Percentiles rank a stretch among this genome's conserved stretches.
Evolutionary conservation across 2,329 filamentous ascomycete species (phyloP).

Genomic region (Botrytis paeoniae): DNA sequence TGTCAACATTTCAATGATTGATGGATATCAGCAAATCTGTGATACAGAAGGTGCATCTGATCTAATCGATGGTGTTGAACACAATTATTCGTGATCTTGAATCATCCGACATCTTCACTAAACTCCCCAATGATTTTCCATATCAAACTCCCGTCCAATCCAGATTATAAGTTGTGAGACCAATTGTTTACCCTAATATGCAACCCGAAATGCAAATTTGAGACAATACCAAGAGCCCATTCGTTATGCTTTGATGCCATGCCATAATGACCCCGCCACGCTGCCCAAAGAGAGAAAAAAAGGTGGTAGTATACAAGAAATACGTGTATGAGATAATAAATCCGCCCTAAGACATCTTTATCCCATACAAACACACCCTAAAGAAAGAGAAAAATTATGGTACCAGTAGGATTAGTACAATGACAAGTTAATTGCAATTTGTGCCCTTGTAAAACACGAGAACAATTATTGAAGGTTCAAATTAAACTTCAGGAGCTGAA

Average conservation of each 20-base stretch:
- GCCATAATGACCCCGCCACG: not conserved
- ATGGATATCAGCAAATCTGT: not conserved
- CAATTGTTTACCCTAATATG: not conserved
- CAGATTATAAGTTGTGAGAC: not conserved
- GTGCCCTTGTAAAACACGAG: not conserved
- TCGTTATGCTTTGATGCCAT: not conserved
- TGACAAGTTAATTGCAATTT: not conserved
- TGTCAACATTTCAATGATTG: not conserved
- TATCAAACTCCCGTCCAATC: not conserved
- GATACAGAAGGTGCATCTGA: not conserved
- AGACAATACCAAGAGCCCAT: not conserved
- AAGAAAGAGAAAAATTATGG: not conserved
- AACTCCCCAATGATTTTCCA: not conserved
- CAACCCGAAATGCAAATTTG: not conserved
- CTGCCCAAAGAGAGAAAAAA: not conserved
- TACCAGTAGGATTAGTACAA: not conserved
- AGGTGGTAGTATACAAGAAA: not conserved
- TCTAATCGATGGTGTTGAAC: not conserved
- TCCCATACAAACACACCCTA: not conserved
- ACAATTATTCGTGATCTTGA: not conserved
- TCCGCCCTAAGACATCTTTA: not conserved
- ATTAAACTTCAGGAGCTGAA: not conserved
- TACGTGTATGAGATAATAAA: not conserved
- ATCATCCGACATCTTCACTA: not conserved
- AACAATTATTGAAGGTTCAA: not conserved